Evolutionary conservation across 2,329 filamentous ascomycete genomes (phyloP).

Genomic region (Hysterium pulicare): DNA sequence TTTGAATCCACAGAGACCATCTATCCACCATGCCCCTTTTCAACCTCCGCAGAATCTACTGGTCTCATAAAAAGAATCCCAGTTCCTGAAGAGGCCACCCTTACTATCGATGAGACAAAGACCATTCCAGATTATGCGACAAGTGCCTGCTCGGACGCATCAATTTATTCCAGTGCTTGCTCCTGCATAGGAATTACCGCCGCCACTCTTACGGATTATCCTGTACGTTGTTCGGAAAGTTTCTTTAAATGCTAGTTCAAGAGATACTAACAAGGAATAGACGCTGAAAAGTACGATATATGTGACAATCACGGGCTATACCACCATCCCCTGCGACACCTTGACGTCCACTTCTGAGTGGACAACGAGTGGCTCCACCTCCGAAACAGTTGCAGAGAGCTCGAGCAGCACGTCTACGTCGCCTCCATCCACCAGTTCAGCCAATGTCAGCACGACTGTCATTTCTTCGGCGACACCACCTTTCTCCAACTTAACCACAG

Average conservation of each 20-base stretch:
- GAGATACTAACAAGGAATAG: neutral
- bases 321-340: neutral
- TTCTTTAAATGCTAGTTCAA: neutral
- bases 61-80: neutral
- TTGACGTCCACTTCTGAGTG: neutral
- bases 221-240: slow-evolving; percentile 14
- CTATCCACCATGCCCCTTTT: neutral
- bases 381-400: neutral
- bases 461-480: neutral
- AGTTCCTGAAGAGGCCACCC: neutral
- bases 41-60: neutral
- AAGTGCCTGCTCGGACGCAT: slow-evolving; percentile 10
- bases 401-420: neutral
- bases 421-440: neutral
- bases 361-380: neutral
- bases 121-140: slow-evolving; percentile 22
- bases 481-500: slow-evolving; percentile 7
- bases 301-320: neutral
- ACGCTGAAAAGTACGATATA: neutral
- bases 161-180: slow-evolving; percentile 25
- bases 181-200: slow-evolving; percentile 20
- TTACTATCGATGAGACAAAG: slow-evolving; percentile 7
- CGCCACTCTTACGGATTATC: slow-evolving; percentile 12
- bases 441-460: neutral
- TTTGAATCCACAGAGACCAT: neutral